Evolutionary conservation across 2,329 filamentous ascomycete genomes (phyloP), one percentile per base, ranked within the genome.

Genomic region (Podosphaera fusca): DNA sequence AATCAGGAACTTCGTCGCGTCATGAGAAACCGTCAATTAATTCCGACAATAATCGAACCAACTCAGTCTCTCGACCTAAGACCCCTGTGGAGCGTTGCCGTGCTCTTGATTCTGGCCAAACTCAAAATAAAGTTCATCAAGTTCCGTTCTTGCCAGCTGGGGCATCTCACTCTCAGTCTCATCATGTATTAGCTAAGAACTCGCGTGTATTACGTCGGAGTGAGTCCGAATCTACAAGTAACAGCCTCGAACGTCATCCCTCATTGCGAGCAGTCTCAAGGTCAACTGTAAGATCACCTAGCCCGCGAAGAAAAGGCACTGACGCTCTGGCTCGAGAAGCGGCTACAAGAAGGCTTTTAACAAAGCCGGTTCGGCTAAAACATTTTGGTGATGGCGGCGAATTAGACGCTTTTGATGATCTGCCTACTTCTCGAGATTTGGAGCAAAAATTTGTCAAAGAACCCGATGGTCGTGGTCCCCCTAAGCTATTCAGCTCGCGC

Each of bases 331-430:
- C 63, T 62, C 64, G 67, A 56, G 69, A 69, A 60, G 75, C 78
- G 56, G 73, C 76, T 55, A 71, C 75, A 5, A 84, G 83, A 73
- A 80, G 84, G 62, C 81, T 84, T 52, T 71, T 94, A 59, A 89
- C 79, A 60, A 85, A 82, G 67, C 87, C 87, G 2, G 75, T 79
- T 40, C 75, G 80, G 46, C 74, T 75, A 59, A 77, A 81, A 51
- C 80, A 86, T 64, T 98, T 94, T 70, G 92, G 92, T 10, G 87
- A 95, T 68, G 92, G 92, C 14, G 85, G 84, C 59, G 92, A 98
- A 69, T 75, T 98, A 38, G 90, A 96, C 63, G 81, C 78, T 2
- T 96, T 98, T 67, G 92, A 98, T 67, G 92, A 98, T 69, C 73
- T 98, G 57, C 90, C 90, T 1, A 96, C 89, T 0, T 95, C 89